Evolutionary conservation across 2,329 filamentous ascomycete species (phyloP), one percentile per base, ranked within the genome.

Genomic region (Teratosphaeria epicoccoides): DNA sequence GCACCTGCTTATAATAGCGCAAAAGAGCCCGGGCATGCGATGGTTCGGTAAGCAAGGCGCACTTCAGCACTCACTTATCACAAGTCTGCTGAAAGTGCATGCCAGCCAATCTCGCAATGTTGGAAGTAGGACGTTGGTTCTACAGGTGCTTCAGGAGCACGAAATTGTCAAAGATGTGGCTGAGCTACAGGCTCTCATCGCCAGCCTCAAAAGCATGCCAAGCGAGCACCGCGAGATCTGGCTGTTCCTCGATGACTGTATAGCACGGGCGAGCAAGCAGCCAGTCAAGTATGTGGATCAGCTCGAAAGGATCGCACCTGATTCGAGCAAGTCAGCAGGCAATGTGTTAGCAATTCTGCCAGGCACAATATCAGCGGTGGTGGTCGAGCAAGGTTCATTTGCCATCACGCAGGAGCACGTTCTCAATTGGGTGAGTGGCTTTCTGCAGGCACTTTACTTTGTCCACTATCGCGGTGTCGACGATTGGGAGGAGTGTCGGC

Each of bases 281-380:
- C 86, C 88, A 0, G 84, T 94, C 62, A 94, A 88, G 64, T 91
- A 95, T 62, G 81, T 93, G 24, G 85, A 93, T 55, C 73, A 82
- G 62, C 68, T 87, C 24, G 76, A 82, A 50, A 43, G 9, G 11
- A 11, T 24, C 11, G 33, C 17, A 6, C 40, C 28, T 22, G 5
- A 3, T 7, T 3, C 43, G 20, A 23, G 3, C 14, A 24, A 37
- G 24, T 22, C 7, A 12, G 20, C 23, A n/a, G 23, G 6, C 44
- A 11, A 2, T 17, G 22, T 46, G 23, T 14, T 10, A 17, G 10
- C 29, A 17, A 37, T 37, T 24, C 54, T 71, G 25, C 66, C 80
- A 10, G 88, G 85, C 58, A 76, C 88, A 17, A 62, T 95, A 3
- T 73, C 82, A 10, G 76, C 88, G 58, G 79, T 83, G 0, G 73